Conservation (phyloP, 2,329 filamentous ascomycete species). For the Sclerotinia subarctica region DNA sequence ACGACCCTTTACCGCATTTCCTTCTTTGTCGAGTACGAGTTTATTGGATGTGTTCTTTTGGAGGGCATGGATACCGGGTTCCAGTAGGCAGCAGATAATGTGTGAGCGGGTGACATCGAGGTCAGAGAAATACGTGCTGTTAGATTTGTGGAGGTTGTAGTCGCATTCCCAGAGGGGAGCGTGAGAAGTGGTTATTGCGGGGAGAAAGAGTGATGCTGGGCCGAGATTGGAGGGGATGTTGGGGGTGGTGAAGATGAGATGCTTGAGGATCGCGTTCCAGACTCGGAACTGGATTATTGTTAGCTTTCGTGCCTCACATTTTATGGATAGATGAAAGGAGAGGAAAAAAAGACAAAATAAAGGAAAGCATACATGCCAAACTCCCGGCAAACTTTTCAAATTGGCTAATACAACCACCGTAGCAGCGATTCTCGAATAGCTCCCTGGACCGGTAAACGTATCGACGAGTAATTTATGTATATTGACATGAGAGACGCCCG, state of each 20-base stretch:
- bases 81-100: slow-evolving; percentile 67
- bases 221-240: slow-evolving; percentile 37
- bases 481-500: slow-evolving; percentile 31
- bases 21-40: slow-evolving; percentile 45
- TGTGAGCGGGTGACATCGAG: slow-evolving; percentile 74
- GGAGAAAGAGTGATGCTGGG: slow-evolving; percentile 53
- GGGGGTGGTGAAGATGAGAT: slow-evolving; percentile 44
- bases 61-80: slow-evolving; percentile 53
- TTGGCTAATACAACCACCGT: slow-evolving; percentile 48
- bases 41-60: slow-evolving; percentile 48
- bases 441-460: slow-evolving; percentile 37
- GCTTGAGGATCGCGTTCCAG: slow-evolving; percentile 46
- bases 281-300: slow-evolving; percentile 43
- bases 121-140: slow-evolving; percentile 68
- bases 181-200: slow-evolving; percentile 56
- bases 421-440: slow-evolving; percentile 34
- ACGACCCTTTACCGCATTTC: slow-evolving; percentile 49
- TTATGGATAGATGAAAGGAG: background rate
- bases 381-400: slow-evolving; percentile 55
- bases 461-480: slow-evolving; percentile 27
- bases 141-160: slow-evolving; percentile 71
- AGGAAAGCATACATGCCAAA: slow-evolving; percentile 54
- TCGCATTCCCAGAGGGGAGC: slow-evolving; percentile 63
- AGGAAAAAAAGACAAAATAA: background rate
- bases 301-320: background rate